These are phyloP conservation scores for Aspergillus sp. DNA, from an alignment of 2,329 filamentous ascomycete genomes.

Conservation along the genomic window DNA sequence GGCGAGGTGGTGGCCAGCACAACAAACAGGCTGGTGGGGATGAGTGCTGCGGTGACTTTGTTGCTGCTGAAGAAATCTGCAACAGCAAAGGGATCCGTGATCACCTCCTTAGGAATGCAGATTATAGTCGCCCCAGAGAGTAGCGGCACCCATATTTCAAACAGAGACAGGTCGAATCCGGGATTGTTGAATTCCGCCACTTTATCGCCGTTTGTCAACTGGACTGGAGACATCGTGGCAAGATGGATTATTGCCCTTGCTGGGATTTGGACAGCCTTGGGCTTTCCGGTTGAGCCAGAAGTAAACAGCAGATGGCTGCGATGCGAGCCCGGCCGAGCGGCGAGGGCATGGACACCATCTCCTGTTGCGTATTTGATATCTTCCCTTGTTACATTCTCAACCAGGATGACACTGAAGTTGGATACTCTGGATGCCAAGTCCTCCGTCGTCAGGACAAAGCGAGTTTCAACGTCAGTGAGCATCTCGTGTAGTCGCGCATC, in stretches of 20 bases:
- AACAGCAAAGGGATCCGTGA: constrained; percentile 8
- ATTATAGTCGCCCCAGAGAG: constrained; percentile 13
- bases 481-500: constrained; percentile 11
- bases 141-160: constrained; percentile 18
- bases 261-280: constrained; percentile 19
- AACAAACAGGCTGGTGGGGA: constrained; percentile 12
- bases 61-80: constrained; percentile 1
- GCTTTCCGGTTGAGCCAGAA: constrained; percentile 16
- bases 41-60: constrained; percentile 11
- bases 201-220: constrained; percentile 6
- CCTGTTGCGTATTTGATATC: background rate
- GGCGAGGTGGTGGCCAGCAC: constrained; percentile 9
- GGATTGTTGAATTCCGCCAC: constrained; percentile 17
- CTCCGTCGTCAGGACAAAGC: constrained; percentile 6
- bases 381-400: background rate
- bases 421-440: background rate
- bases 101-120: constrained; percentile 6
- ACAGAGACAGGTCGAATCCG: constrained; percentile 21
- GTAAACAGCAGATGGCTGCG: constrained; percentile 17
- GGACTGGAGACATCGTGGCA: constrained; percentile 12
- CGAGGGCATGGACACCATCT: background rate
- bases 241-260: constrained; percentile 15
- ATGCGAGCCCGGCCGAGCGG: constrained; percentile 3
- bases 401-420: background rate
- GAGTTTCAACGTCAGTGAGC: constrained; percentile 5